Evolutionary conservation across 1,139 yeast genomes (phyloP), one percentile per base, ranked within the genome.

Genomic region (Arxiozyma slooffiae): DNA sequence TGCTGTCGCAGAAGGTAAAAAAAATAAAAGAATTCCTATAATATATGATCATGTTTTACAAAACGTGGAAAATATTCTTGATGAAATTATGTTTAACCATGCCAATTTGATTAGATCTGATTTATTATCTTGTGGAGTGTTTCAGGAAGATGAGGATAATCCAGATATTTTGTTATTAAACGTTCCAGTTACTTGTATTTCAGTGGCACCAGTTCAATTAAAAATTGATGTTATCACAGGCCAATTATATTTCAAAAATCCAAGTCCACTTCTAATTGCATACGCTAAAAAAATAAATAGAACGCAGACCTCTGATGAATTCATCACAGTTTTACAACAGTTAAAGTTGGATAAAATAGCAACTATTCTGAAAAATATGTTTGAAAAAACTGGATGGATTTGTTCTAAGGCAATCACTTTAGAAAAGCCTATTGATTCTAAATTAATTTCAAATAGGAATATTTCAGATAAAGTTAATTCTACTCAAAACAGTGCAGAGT

Each of bases 361-460:
- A 22, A 72, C 73, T 38, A 79, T 80, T 43, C 65, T 83, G 34
- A 70, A 75, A 41, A 75, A 76, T 46, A 76, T 79, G 68, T 71
- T 82, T 56, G 71, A 74, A 41, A 81, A 85, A 5, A 78, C 85
- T 0, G 85, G 81, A 44, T 84, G 90, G 90, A 74, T 81, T 20
- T 71, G 74, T 42, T 79, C 80, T 56, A 80, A 77, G 45, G 75
- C 80, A 21, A 75, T 82, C 37, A 73, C 69, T 51, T 60, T 83
- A 41, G 69, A 70, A 20, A 55, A 57, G 4, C 61, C 57, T 16
- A 67, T 52, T 51, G 59, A 64, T 36, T 64, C 66, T 40, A 61
- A 62, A 45, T 53, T 55, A 16, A 58, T 51, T 26, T 53, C 50
- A 26, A 60, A 58, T 22, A 40, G 54, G 58, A 40, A 44, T 2